Evolutionary conservation across 1,139 yeast genomes (phyloP).

Genomic region (Blastobotrys aristatus): DNA sequence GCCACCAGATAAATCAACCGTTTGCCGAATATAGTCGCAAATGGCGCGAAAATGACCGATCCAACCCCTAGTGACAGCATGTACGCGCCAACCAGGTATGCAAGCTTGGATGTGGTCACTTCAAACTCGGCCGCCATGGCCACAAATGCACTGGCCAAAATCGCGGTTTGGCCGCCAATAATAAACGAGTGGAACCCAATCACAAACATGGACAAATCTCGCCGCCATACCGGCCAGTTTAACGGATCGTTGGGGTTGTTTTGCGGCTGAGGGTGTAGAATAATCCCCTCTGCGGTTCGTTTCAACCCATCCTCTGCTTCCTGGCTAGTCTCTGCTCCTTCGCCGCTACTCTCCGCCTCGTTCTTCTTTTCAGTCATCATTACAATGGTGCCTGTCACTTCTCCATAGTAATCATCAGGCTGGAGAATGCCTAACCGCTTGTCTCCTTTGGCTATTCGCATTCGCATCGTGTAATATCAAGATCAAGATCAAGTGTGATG

Average conservation of each 20-base stretch:
- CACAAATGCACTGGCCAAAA: constrained; percentile 54
- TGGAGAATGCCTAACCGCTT: constrained; percentile 40
- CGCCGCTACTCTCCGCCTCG: neutral
- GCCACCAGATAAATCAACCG: constrained; percentile 51
- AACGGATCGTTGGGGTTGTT: constrained; percentile 72
- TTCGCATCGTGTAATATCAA: no score
- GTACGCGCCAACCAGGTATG: constrained; percentile 56
- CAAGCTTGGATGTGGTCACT: constrained; percentile 41
- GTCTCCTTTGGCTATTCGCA: neutral
- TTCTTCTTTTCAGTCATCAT: constrained; percentile 29
- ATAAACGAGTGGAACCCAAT: constrained; percentile 57
- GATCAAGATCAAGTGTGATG: no score
- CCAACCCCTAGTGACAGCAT: constrained; percentile 59
- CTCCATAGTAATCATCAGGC: constrained; percentile 35
- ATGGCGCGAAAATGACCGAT: constrained; percentile 53
- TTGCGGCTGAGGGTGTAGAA: constrained; percentile 70
- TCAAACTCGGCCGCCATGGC: constrained; percentile 42
- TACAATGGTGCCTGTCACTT: constrained; percentile 46
- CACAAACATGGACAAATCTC: constrained; percentile 49
- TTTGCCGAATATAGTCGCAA: constrained; percentile 58
- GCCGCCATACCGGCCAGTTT: constrained; percentile 62
- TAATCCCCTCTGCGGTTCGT: constrained; percentile 49
- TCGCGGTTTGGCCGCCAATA: constrained; percentile 61
- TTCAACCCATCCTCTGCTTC: constrained; percentile 34
- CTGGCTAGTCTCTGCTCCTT: neutral